Conservation (phyloP, 2,329 filamentous ascomycete genomes). For the Blastomyces emzantsi region DNA sequence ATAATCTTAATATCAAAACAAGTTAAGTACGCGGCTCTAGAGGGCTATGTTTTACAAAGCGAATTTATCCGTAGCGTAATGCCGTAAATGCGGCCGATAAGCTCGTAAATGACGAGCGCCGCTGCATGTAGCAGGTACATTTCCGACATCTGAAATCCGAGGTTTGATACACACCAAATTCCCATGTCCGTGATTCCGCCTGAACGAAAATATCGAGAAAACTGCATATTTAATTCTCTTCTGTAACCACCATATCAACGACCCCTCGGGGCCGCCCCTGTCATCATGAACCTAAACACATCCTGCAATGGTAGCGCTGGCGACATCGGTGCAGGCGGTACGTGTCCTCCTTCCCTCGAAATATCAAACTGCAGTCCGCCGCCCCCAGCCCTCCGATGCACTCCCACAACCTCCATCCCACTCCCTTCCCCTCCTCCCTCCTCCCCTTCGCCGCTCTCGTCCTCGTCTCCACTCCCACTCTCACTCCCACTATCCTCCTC, state of each 20-base stretch:
- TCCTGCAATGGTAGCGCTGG: conserved; percentile 37
- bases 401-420: conserved; percentile 36
- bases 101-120: neutral
- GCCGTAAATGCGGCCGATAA: neutral
- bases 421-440: conserved; percentile 43
- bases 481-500: conserved; percentile 45
- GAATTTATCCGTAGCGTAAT: neutral
- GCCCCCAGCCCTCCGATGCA: conserved; percentile 26
- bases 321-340: conserved; percentile 19
- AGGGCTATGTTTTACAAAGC: neutral
- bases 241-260: conserved; percentile 10
- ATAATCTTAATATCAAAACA: conserved; percentile 1
- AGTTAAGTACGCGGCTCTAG: neutral
- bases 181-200: neutral
- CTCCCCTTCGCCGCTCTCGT: conserved; percentile 41
- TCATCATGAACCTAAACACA: conserved; percentile 45
- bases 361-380: conserved; percentile 30
- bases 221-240: too few relatives aligned
- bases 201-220: neutral
- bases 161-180: neutral
- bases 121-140: neutral
- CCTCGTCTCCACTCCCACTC: conserved; percentile 46
- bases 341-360: conserved; percentile 21
- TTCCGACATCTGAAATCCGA: neutral
- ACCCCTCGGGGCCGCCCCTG: conserved; percentile 31